phyloP scores from a whole-genome alignment of 805 yeast species.

The Helenozyma rhizophorensis region DNA sequence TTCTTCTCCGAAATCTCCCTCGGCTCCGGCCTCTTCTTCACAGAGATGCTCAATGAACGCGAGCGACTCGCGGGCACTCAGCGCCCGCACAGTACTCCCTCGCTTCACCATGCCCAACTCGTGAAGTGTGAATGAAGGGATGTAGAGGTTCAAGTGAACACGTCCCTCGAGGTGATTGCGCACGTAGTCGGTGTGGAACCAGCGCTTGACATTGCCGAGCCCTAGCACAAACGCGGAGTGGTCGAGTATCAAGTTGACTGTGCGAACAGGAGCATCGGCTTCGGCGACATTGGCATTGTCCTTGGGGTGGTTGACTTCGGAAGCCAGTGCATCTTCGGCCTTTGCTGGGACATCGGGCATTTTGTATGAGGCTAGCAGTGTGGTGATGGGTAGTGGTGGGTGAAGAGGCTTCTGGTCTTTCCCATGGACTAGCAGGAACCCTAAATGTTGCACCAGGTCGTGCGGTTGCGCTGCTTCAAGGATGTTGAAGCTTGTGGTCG shows the following conservation, averaged over 20 bases:
- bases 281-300: no score
- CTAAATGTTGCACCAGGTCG: no score
- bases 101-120: constrained; percentile 26
- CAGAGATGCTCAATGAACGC: constrained; percentile 50
- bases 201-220: constrained; percentile 59
- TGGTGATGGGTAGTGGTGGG: no score
- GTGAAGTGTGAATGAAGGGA: constrained; percentile 45
- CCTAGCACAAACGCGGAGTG: constrained; percentile 68
- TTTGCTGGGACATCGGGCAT: no score
- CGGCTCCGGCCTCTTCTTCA: constrained; percentile 16
- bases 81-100: constrained; percentile 51
- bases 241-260: constrained; percentile 50
- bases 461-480: no score
- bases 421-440: no score
- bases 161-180: constrained; percentile 20
- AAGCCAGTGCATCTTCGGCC: no score
- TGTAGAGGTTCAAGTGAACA: constrained; percentile 34
- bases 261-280: constrained; percentile 8
- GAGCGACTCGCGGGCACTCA: constrained; percentile 64
- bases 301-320: no score
- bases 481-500: no score
- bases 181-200: constrained; percentile 45
- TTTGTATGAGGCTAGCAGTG: no score
- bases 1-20: background rate
- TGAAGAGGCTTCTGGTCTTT: no score